Conservation (phyloP, 331 rosid species). For the Acacia pycnantha region DNA sequence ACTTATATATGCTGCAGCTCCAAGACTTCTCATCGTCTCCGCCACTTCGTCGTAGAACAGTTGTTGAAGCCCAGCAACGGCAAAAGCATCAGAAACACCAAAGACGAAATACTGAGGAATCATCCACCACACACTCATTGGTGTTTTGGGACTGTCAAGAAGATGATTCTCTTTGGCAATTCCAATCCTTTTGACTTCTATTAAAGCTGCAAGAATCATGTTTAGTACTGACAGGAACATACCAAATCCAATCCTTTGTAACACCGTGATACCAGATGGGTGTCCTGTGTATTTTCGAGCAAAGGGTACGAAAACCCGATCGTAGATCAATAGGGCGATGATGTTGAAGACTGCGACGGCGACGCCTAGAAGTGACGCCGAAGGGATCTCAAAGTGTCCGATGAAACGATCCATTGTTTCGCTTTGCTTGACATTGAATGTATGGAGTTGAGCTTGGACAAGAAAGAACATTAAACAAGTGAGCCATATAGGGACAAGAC, state of each 20-base stretch:
- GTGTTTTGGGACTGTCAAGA: constrained; percentile 42
- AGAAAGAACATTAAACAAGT: constrained; percentile 44
- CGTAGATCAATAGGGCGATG: constrained; percentile 35
- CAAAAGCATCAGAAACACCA: constrained; percentile 46
- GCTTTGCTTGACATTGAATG: constrained; percentile 54
- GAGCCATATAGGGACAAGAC: constrained; percentile 62
- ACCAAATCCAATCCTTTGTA: constrained; percentile 56
- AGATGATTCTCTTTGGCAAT: constrained; percentile 42
- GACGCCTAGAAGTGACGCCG: constrained; percentile 49
- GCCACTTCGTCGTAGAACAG: constrained; percentile 62
- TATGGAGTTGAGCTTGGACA: constrained; percentile 45
- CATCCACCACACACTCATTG: constrained; percentile 62
- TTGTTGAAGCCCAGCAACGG: constrained; percentile 56
- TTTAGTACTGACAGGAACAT: constrained; percentile 37
- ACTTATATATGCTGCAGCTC: constrained; percentile 55
- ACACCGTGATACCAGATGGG: constrained; percentile 46
- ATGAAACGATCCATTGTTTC: constrained; percentile 40
- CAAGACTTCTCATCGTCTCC: constrained; percentile 46
- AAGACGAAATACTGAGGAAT: constrained; percentile 50
- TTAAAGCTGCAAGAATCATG: constrained; percentile 47
- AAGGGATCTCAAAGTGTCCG: constrained; percentile 43
- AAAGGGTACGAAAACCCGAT: constrained; percentile 38
- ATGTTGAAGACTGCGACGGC: constrained; percentile 36
- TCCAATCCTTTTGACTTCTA: constrained; percentile 48
- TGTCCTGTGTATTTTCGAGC: constrained; percentile 35